Evolutionary conservation across 2,329 filamentous ascomycete species (phyloP).

Genomic region (Monilinia fructigena): DNA sequence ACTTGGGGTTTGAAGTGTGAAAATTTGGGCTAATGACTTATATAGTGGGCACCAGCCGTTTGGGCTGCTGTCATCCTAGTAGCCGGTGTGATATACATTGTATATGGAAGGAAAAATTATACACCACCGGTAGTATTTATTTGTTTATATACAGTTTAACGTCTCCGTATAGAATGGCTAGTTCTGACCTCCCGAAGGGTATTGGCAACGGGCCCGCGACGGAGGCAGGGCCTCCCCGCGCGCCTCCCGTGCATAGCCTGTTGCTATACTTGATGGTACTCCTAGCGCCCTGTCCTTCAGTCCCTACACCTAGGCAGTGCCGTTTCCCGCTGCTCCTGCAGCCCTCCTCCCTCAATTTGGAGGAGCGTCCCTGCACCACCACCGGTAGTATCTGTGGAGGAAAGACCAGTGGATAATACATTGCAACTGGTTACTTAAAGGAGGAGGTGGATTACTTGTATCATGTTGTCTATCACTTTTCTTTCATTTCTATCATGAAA

Average conservation of each 20-base stretch:
- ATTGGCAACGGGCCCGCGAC: no score
- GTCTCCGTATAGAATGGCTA: no score
- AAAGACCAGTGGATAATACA: neutral
- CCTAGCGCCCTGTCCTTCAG: no score
- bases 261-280: no score
- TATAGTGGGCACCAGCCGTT: conserved; percentile 46
- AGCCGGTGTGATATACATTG: conserved; percentile 36
- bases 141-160: no score
- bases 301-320: no score
- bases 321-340: no score
- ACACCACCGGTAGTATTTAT: conserved; percentile 33
- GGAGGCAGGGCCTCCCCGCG: no score
- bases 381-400: conserved; percentile 28
- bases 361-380: no score
- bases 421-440: conserved; percentile 7
- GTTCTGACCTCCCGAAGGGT: no score
- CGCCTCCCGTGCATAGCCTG: no score
- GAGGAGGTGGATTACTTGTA: neutral
- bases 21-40: conserved; percentile 36
- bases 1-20: neutral
- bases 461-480: neutral
- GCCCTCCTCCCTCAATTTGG: no score
- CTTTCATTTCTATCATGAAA: neutral
- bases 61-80: conserved; percentile 31
- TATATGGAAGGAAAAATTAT: conserved; percentile 42